Conservation (phyloP, 139 green algal species). For the Diplosphaera chodatii region DNA sequence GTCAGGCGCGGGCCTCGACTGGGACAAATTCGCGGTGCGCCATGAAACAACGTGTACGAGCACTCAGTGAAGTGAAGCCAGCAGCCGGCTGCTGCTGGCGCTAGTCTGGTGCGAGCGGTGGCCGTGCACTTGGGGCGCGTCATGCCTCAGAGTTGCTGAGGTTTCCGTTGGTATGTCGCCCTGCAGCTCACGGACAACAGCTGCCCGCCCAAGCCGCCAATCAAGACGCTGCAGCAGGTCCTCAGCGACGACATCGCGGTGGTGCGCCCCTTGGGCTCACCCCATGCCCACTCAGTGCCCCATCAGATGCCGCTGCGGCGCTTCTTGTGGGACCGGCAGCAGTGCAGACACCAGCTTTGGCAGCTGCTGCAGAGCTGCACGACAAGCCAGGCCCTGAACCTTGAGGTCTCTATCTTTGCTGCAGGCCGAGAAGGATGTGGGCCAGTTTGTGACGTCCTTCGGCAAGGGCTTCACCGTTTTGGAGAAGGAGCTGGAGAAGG, state of each 20-base stretch:
- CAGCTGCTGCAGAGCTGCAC: background rate
- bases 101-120: too few relatives aligned
- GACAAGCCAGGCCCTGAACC: background rate
- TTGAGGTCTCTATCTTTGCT: background rate
- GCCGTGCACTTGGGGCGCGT: too few relatives aligned
- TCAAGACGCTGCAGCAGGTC: slow-evolving; percentile 18
- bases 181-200: slow-evolving; percentile 68
- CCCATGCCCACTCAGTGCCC: too few relatives aligned
- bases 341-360: background rate
- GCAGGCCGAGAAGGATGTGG: slow-evolving; percentile 15
- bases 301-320: too few relatives aligned
- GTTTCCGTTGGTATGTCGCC: too few relatives aligned
- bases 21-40: slow-evolving; percentile 57
- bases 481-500: slow-evolving; percentile 19
- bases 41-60: too few relatives aligned
- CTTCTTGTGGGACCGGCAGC: too few relatives aligned
- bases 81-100: too few relatives aligned
- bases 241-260: background rate
- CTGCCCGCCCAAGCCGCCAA: slow-evolving; percentile 52
- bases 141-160: too few relatives aligned
- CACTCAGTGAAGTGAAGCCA: too few relatives aligned
- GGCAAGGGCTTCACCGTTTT: slow-evolving; percentile 61
- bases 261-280: background rate
- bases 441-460: slow-evolving; percentile 42
- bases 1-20: slow-evolving; percentile 43